These are phyloP conservation scores for Tremella yokohamensis DNA, from an alignment of 768 basidiomycete genomes.

Conservation along the genomic window DNA sequence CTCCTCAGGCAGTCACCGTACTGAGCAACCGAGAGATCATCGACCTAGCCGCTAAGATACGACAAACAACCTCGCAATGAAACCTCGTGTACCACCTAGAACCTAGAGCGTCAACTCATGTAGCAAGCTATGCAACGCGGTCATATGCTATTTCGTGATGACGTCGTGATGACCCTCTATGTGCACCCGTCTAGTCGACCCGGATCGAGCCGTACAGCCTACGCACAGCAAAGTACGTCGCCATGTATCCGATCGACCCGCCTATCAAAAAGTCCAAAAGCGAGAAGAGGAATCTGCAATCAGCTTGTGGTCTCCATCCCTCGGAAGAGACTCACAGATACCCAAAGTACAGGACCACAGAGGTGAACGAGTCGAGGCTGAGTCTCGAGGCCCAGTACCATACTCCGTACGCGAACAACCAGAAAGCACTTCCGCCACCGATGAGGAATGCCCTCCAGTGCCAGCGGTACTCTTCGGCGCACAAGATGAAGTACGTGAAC, in stretches of 20 bases:
- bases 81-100: too few relatives aligned
- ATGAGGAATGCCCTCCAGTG: slow-evolving; percentile 92
- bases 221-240: slow-evolving; percentile 85
- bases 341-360: slow-evolving; percentile 79
- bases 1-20: slow-evolving; percentile 23
- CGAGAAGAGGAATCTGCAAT: slow-evolving; percentile 62
- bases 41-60: too few relatives aligned
- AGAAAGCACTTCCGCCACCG: slow-evolving; percentile 87
- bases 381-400: slow-evolving; percentile 69
- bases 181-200: slow-evolving; percentile 33
- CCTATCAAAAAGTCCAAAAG: slow-evolving; percentile 84
- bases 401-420: slow-evolving; percentile 81
- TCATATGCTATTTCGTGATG: too few relatives aligned
- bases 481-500: slow-evolving; percentile 70
- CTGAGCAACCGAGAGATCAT: slow-evolving; percentile 33
- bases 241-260: slow-evolving; percentile 86
- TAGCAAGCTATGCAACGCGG: too few relatives aligned
- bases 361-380: slow-evolving; percentile 76
- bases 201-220: slow-evolving; percentile 62
- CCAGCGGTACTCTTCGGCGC: slow-evolving; percentile 96
- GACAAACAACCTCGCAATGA: too few relatives aligned
- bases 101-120: too few relatives aligned
- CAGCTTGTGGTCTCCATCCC: not conserved
- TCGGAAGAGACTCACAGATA: slow-evolving; percentile 58
- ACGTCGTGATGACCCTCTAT: too few relatives aligned